A percentile compares a stretch with the other conserved stretches of the same genome.
These are phyloP conservation scores for Podospora sp. DNA, from an alignment of 495 filamentous ascomycete species.

Conservation along the genomic window DNA sequence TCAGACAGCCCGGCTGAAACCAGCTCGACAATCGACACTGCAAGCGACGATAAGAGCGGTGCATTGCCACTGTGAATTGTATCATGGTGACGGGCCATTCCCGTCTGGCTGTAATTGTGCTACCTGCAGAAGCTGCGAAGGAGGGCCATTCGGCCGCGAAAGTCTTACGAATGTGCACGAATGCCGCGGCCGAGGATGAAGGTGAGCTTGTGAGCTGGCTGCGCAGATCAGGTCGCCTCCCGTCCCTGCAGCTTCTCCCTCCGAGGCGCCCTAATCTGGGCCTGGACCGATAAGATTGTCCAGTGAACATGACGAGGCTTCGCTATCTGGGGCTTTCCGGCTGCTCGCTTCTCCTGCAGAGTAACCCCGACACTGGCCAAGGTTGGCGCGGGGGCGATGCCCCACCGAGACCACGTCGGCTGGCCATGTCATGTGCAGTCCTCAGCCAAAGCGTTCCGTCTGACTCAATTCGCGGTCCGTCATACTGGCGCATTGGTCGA, in stretches of 20 bases:
- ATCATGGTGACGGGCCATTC: background rate
- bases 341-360: background rate
- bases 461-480: background rate
- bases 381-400: background rate
- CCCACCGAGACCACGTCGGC: background rate
- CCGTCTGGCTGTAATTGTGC: background rate
- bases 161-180: background rate
- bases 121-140: background rate
- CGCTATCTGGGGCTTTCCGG: background rate
- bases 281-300: background rate
- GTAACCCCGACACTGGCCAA: background rate
- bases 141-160: background rate
- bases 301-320: background rate
- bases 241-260: background rate
- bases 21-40: slow-evolving; percentile 1
- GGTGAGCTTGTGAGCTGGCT: background rate
- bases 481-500: background rate
- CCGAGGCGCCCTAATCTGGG: background rate
- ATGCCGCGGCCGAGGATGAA: background rate
- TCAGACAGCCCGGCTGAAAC: slow-evolving; percentile 24
- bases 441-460: background rate
- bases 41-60: slow-evolving; percentile 23
- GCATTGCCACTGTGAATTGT: background rate
- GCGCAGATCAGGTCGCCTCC: background rate
- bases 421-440: background rate